A percentile compares a stretch with the other conserved stretches of the same genome.
Conservation (phyloP, 2,329 filamentous ascomycete species). For the Penicillium olsonii region DNA sequence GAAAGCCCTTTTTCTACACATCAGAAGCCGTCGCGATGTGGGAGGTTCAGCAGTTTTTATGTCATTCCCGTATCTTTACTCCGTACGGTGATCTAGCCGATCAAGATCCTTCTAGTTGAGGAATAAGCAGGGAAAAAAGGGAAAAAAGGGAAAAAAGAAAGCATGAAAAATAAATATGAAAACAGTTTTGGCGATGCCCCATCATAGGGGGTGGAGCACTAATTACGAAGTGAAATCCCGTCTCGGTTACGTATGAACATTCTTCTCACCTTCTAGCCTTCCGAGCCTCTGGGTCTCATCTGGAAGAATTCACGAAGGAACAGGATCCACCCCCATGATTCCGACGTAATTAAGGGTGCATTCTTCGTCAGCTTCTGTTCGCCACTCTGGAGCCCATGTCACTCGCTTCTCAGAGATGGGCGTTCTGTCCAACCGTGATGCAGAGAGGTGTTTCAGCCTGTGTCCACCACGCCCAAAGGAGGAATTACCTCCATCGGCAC, state of each 20-base stretch:
- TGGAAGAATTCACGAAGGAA: constrained; percentile 17
- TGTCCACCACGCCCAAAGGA: constrained; percentile 7
- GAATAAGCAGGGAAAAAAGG: too few species aligned
- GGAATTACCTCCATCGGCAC: not conserved
- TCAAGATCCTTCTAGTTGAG: not conserved
- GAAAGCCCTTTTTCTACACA: constrained; percentile 13
- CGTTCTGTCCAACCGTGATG: not conserved
- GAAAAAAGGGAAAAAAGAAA: not conserved
- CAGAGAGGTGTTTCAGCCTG: constrained; percentile 20
- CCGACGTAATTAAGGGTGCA: constrained; percentile 8
- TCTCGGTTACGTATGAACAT: constrained; percentile 30
- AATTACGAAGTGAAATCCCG: constrained; percentile 12
- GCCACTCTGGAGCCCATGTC: constrained; percentile 20
- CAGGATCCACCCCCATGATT: constrained; percentile 22
- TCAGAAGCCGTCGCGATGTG: constrained; percentile 14
- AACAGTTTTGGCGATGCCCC: constrained; percentile 14
- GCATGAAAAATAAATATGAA: not conserved
- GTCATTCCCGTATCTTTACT: constrained; percentile 1
- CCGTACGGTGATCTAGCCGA: not conserved
- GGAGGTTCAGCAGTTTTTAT: constrained; percentile 1
- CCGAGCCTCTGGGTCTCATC: constrained; percentile 18
- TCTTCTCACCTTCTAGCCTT: constrained; percentile 28
- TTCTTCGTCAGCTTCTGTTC: constrained; percentile 16
- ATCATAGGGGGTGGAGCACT: constrained; percentile 29
- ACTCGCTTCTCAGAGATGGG: not conserved